Conservation (phyloP, 495 filamentous ascomycete genomes). For the Hypoxylon fuscum region DNA sequence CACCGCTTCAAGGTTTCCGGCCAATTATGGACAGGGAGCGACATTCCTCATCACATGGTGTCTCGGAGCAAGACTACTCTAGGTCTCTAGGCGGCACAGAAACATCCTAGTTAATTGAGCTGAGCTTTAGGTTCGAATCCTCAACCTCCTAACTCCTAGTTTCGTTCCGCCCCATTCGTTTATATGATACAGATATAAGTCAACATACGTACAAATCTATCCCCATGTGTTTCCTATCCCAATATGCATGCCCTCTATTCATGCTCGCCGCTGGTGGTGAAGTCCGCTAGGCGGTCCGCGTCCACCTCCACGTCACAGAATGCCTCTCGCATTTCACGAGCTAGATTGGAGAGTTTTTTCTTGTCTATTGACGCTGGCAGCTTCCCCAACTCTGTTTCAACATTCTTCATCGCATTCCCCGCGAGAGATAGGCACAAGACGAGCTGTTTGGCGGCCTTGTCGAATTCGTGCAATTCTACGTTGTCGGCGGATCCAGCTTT, state of each 20-base stretch:
- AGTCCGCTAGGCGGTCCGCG: not conserved
- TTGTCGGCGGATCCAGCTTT: not conserved
- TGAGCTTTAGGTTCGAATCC: too few relatives aligned
- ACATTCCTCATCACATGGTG: too few relatives aligned
- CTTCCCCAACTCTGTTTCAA: slow-evolving; percentile 3
- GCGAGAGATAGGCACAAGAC: not conserved
- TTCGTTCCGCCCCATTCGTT: too few relatives aligned
- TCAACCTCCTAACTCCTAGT: too few relatives aligned
- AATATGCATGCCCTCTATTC: not conserved
- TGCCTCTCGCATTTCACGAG: not conserved
- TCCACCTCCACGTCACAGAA: slow-evolving; percentile 10
- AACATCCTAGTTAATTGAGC: too few relatives aligned
- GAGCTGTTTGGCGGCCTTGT: not conserved
- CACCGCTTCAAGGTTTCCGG: too few relatives aligned
- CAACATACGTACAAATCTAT: not conserved
- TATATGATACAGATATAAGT: too few relatives aligned
- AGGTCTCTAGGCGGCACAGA: too few relatives aligned
- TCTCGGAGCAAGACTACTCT: too few relatives aligned
- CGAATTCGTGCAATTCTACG: not conserved
- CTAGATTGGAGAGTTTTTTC: not conserved
- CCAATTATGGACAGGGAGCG: too few relatives aligned
- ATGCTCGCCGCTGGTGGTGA: not conserved
- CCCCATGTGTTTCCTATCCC: too few relatives aligned
- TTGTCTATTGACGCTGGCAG: not conserved
- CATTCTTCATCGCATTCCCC: not conserved